Conservation (phyloP, 176 grass and related monocot genomes). For the Triticum timopheevii region DNA sequence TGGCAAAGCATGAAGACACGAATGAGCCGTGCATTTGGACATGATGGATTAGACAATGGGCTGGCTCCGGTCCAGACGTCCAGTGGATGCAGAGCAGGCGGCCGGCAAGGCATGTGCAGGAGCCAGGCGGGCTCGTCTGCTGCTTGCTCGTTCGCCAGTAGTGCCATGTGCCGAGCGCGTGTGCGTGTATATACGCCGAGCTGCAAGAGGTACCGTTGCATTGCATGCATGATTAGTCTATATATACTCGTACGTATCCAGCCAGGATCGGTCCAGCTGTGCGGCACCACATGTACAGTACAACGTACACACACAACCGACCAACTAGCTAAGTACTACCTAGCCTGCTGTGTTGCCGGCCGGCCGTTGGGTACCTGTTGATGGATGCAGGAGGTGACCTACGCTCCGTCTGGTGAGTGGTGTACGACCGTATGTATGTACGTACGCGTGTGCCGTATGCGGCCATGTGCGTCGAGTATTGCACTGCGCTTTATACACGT, state of each 20-base stretch:
- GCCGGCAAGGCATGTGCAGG: slow-evolving; percentile 37
- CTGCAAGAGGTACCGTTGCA: too few relatives aligned
- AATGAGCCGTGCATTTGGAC: not conserved
- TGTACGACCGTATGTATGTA: too few relatives aligned
- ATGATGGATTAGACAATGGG: not conserved
- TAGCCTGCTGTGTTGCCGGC: too few relatives aligned
- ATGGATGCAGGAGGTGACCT: too few relatives aligned
- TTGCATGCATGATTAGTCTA: not conserved
- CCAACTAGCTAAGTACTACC: too few relatives aligned
- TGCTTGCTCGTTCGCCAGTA: not conserved
- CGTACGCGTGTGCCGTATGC: too few relatives aligned
- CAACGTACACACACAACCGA: too few relatives aligned
- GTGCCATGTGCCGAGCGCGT: slow-evolving; percentile 2
- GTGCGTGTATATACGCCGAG: too few relatives aligned
- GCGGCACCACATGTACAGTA: not conserved
- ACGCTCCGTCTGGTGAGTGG: too few relatives aligned
- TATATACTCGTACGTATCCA: not conserved
- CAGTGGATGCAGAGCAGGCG: not conserved
- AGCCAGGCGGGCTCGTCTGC: not conserved
- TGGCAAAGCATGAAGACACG: not conserved
- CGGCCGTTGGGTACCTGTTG: too few relatives aligned
- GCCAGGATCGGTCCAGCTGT: not conserved
- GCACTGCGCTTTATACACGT: too few relatives aligned
- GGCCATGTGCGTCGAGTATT: too few relatives aligned
- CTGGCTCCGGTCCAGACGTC: not conserved